Base-by-base conservation (phyloP, 2,329 filamentous ascomycete genomes). In the Beauveria caledonica region DNA sequence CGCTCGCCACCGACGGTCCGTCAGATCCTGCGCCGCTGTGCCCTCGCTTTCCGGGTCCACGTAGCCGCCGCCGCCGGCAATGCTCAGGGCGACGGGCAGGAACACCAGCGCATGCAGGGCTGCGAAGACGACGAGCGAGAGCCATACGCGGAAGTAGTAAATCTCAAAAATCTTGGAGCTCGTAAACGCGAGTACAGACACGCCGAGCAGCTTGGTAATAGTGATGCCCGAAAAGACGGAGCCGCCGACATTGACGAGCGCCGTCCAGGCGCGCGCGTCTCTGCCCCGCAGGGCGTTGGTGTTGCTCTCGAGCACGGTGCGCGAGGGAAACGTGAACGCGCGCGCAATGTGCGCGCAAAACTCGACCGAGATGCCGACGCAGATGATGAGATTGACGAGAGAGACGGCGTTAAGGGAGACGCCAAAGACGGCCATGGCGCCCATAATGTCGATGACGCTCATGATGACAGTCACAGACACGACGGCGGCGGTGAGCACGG, bases 151-250 rank as follows among this genome's bases (percentile, higher is more conserved):
- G 81, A 99, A 99, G 75, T 99, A 99, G 76, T 99, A 99, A 61
- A 99, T 91, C 77, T 99, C 95, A 68, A 99, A 99, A 70, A 99
- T 99, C 83, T 97, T 99, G 73, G 90, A 96, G 56, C 90, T 80
- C 8, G 94, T 99, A 69, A 97, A 99, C 0, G 94, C 94, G 21
- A 99, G 79, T 40, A 99, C 94, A 50, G 83, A 87, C 0, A 99
- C 93, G 3, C 94, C 94, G 2, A 99, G 78, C 1, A 99, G 81
- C 75, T 99, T 99, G 2, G 94, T 99, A 57, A 99, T 80, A 0
- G 93, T 97, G 72, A 99, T 99, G 2, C 94, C 94, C 36, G 89
- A 95, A 69, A 99, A 95, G 13, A 99, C 95, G 50, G 89, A 94
- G 6, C 89, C 90, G 2, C 94, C 94, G 1, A 99, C 93, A 66